These are phyloP conservation scores for Orbilia blumenaviensis DNA, from an alignment of 2,329 filamentous ascomycete genomes.

Conservation along the genomic window DNA sequence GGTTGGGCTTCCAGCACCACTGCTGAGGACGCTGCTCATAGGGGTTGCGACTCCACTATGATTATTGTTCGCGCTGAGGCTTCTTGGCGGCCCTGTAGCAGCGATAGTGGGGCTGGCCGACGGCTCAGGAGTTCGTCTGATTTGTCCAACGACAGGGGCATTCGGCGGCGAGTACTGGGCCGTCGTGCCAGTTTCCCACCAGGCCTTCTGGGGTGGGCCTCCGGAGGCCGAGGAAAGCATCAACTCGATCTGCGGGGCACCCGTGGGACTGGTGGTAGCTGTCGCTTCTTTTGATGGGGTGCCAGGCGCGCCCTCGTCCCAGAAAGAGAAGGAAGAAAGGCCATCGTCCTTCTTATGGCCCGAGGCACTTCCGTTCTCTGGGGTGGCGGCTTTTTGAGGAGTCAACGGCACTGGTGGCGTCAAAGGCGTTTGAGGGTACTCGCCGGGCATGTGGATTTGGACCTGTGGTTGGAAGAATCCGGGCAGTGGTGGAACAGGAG, in stretches of 20 bases:
- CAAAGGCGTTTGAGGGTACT: constrained; percentile 40
- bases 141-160: background rate
- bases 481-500: constrained; percentile 40
- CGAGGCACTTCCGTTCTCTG: constrained; percentile 21
- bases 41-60: constrained; percentile 22
- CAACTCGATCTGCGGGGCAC: constrained; percentile 45
- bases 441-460: constrained; percentile 47
- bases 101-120: constrained; percentile 32
- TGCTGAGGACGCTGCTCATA: constrained; percentile 35
- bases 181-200: constrained; percentile 36
- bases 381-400: background rate
- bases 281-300: constrained; percentile 3
- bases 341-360: constrained; percentile 24
- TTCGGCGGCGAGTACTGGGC: constrained; percentile 37
- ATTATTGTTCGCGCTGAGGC: constrained; percentile 38
- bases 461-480: constrained; percentile 36
- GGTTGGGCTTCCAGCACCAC: constrained; percentile 30
- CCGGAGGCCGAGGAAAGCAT: background rate
- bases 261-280: constrained; percentile 36
- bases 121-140: constrained; percentile 38
- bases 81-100: constrained; percentile 11
- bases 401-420: background rate
- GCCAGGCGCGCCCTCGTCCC: constrained; percentile 32
- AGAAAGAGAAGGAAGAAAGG: constrained; percentile 43
- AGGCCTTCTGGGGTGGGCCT: constrained; percentile 36